Evolutionary conservation across 352 stramenopile genomes (phyloP).

Genomic region (Blastocystis sp.): DNA sequence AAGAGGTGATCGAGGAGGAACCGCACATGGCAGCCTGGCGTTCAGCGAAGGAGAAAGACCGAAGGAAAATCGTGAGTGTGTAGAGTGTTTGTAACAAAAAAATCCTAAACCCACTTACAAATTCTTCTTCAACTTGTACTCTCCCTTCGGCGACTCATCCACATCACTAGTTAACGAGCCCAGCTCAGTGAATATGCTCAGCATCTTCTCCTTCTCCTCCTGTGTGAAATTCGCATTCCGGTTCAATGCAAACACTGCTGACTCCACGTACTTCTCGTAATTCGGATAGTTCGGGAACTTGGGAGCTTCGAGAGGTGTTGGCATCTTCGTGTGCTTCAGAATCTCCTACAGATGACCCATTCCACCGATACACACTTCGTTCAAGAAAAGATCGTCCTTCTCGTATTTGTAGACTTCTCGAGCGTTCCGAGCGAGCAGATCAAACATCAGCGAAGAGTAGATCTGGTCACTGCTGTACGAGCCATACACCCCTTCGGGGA

Average conservation of each 20-base stretch:
- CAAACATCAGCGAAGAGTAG: slow-evolving; percentile 22
- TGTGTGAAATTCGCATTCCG: slow-evolving; percentile 20
- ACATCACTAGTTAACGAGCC: slow-evolving; percentile 18
- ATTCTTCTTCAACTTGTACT: slow-evolving; percentile 33
- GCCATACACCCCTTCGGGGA: neutral
- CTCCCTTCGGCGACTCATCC: slow-evolving; percentile 31
- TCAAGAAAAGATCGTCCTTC: slow-evolving; percentile 53
- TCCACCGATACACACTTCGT: neutral
- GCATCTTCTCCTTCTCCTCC: slow-evolving; percentile 50
- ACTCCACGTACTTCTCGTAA: slow-evolving; percentile 31
- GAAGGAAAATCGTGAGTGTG: neutral
- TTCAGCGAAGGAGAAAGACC: slow-evolving; percentile 8
- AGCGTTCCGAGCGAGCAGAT: slow-evolving; percentile 21
- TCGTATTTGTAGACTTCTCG: slow-evolving; percentile 61
- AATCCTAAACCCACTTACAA: slow-evolving; percentile 5
- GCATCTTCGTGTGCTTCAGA: slow-evolving; percentile 38
- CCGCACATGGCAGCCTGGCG: neutral
- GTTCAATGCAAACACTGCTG: slow-evolving; percentile 20
- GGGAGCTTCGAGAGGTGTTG: neutral
- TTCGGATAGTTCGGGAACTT: slow-evolving; percentile 15
- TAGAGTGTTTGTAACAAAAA: slow-evolving; percentile 1
- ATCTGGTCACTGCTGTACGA: slow-evolving; percentile 45
- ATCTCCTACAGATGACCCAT: slow-evolving; percentile 12
- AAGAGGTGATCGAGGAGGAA: slow-evolving; percentile 35
- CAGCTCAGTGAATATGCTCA: slow-evolving; percentile 2